These are phyloP conservation scores for Fusarium gaditjirri DNA, from an alignment of 2,329 filamentous ascomycete genomes.

Conservation along the genomic window DNA sequence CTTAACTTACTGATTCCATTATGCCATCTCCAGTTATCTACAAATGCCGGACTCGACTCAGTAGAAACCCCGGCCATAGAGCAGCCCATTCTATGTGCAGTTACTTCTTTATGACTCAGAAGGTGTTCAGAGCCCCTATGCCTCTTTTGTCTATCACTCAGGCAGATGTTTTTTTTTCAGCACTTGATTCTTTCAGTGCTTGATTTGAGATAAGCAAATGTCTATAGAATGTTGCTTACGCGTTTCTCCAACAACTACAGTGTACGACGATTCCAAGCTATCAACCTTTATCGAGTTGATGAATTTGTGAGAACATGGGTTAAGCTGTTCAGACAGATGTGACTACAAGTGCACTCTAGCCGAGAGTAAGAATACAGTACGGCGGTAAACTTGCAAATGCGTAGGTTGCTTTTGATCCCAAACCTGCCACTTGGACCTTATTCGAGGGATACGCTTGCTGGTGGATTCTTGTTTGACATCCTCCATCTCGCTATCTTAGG, in stretches of 20 bases:
- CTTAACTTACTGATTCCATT: neutral
- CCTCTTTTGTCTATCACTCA: neutral
- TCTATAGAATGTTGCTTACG: neutral
- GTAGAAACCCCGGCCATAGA: neutral
- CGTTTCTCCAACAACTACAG: neutral
- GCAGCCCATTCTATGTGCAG: neutral
- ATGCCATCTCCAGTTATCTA: neutral
- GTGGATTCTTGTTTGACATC: neutral
- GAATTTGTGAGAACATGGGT: neutral
- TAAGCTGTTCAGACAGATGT: neutral
- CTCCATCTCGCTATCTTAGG: neutral
- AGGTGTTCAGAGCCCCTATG: neutral
- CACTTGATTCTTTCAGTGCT: neutral
- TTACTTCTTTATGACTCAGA: neutral
- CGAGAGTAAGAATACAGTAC: neutral
- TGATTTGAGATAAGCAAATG: neutral
- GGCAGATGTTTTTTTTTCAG: neutral
- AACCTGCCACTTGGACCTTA: neutral
- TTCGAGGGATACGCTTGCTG: neutral
- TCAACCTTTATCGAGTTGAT: neutral
- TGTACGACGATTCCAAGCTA: neutral
- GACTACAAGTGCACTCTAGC: neutral
- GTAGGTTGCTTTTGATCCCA: neutral
- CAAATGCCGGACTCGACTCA: neutral
- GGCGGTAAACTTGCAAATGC: neutral